These are phyloP conservation scores for Saraca asoca DNA, from an alignment of 331 rosid genomes.

Conservation along the genomic window DNA sequence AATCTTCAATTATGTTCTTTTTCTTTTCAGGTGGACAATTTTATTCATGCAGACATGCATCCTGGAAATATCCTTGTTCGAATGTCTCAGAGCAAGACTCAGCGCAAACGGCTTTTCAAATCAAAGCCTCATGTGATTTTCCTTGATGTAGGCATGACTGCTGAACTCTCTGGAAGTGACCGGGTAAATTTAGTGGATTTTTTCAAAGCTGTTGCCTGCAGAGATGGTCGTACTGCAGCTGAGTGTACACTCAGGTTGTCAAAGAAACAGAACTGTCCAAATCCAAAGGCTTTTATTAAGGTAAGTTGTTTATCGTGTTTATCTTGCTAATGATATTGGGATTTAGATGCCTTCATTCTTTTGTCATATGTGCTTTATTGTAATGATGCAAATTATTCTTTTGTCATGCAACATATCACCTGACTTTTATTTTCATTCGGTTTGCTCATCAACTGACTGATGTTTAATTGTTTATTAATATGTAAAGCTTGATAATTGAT, in stretches of 20 bases:
- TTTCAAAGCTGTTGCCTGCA: conserved; percentile 91
- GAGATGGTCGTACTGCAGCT: conserved; percentile 95
- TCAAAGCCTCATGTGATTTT: conserved; percentile 96
- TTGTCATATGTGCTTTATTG: background rate
- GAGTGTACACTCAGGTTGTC: conserved; percentile 76
- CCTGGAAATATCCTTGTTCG: conserved; percentile 99
- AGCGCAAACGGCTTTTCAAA: conserved; percentile 71
- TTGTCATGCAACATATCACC: background rate
- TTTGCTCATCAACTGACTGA: conserved; percentile 13
- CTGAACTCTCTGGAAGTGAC: conserved; percentile 89
- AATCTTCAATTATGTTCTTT: background rate
- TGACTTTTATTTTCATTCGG: background rate
- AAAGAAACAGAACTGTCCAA: conserved; percentile 88
- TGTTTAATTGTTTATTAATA: conserved; percentile 1
- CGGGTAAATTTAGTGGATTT: conserved; percentile 81
- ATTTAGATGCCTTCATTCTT: background rate
- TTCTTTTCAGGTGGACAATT: conserved; percentile 89
- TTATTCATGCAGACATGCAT: conserved; percentile 99
- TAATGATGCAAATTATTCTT: background rate
- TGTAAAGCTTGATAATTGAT: too few relatives aligned
- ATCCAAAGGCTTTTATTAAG: conserved; percentile 90
- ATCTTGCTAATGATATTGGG: conserved; percentile 6
- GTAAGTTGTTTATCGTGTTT: conserved; percentile 41
- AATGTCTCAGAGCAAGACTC: conserved; percentile 60
- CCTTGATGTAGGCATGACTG: conserved; percentile 99